phyloP scores from a whole-genome alignment of 768 basidiomycete genomes.

The Pulveroboletus sp. region DNA sequence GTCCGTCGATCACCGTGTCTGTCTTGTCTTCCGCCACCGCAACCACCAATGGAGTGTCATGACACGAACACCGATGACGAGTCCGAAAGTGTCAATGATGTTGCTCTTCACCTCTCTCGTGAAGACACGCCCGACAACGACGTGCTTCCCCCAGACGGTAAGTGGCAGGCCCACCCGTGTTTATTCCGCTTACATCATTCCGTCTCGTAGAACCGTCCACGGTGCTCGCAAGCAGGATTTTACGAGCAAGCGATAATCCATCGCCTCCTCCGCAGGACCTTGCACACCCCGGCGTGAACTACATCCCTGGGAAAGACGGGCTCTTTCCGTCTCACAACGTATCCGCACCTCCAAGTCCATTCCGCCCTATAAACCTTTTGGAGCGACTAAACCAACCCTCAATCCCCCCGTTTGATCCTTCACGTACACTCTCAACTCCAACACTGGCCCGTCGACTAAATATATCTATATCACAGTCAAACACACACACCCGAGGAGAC shows the following conservation, averaged over 20 bases:
- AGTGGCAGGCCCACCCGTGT: conserved; percentile 5
- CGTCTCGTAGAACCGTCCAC: conserved; percentile 64
- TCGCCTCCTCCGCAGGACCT: conserved; percentile 54
- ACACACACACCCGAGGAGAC: conserved; percentile 23
- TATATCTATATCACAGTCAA: not conserved
- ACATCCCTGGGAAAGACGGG: conserved; percentile 15
- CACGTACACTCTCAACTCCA: not conserved
- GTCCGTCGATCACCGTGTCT: conserved; percentile 52
- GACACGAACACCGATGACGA: conserved; percentile 30
- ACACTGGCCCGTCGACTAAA: conserved; percentile 4
- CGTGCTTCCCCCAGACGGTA: conserved; percentile 44
- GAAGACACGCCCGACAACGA: conserved; percentile 52
- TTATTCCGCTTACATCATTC: conserved; percentile 8
- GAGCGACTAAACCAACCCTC: conserved; percentile 24
- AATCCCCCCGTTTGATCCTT: conserved; percentile 1
- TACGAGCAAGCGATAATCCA: conserved; percentile 72
- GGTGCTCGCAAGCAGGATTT: conserved; percentile 60
- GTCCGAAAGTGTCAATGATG: conserved; percentile 26
- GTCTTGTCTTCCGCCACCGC: conserved; percentile 37
- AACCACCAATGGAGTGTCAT: conserved; percentile 12
- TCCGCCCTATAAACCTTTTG: conserved; percentile 31
- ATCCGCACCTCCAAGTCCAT: conserved; percentile 29
- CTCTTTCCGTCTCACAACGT: conserved; percentile 13
- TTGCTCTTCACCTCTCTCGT: conserved; percentile 30
- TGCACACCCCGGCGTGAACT: conserved; percentile 14